These are phyloP conservation scores for Drechslerella dactyloides DNA, from an alignment of 2,329 filamentous ascomycete species.

Conservation along the genomic window DNA sequence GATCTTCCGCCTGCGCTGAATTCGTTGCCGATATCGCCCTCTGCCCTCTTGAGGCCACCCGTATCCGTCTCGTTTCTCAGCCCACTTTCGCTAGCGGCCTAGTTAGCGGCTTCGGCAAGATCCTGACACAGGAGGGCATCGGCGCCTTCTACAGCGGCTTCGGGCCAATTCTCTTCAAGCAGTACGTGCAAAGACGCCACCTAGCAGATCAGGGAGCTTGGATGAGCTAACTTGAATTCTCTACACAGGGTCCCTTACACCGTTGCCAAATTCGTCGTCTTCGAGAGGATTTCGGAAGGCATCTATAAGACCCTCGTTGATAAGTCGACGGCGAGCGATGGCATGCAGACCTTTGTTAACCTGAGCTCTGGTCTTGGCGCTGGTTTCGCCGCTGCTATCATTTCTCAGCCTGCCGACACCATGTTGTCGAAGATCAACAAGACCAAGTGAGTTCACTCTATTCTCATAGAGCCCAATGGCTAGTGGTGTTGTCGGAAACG, in stretches of 20 bases:
- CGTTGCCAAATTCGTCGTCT: constrained; percentile 94
- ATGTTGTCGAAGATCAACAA: constrained; percentile 98
- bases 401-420: constrained; percentile 89
- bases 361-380: constrained; percentile 83
- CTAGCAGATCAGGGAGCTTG: background rate
- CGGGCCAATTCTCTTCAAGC: constrained; percentile 84
- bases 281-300: constrained; percentile 82
- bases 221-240: constrained; percentile 59
- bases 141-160: constrained; percentile 91
- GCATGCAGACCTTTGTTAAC: constrained; percentile 79
- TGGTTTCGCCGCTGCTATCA: constrained; percentile 82
- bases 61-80: constrained; percentile 89
- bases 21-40: constrained; percentile 80
- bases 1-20: constrained; percentile 69
- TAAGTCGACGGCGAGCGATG: constrained; percentile 72
- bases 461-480: no score
- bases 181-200: constrained; percentile 62
- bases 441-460: constrained; percentile 68
- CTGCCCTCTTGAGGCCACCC: constrained; percentile 89
- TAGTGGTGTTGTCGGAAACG: no score
- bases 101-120: constrained; percentile 80
- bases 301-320: constrained; percentile 71
- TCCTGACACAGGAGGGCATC: constrained; percentile 79
- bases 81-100: constrained; percentile 84
- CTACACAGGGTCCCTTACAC: constrained; percentile 74